phyloP scores from a whole-genome alignment of 768 basidiomycete genomes.

The Boletus tomentosulus region DNA sequence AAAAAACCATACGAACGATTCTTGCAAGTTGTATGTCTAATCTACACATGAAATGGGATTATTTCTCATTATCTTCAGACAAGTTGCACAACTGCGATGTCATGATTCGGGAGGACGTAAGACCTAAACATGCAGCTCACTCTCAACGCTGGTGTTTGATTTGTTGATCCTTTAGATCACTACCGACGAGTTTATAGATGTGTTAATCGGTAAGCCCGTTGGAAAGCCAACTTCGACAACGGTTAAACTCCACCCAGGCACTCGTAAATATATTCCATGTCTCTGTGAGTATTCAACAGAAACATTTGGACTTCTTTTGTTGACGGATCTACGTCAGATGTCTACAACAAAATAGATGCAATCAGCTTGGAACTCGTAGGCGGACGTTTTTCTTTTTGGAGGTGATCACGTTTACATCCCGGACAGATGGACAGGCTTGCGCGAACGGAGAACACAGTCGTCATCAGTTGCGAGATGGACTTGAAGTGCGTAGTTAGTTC shows the following conservation, averaged over 20 bases:
- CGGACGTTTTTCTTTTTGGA: not conserved
- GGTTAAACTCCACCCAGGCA: conserved; percentile 46
- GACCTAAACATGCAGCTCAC: conserved; percentile 4
- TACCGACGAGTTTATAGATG: conserved; percentile 96
- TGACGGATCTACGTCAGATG: conserved; percentile 47
- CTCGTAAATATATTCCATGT: conserved; percentile 92
- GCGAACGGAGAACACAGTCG: conserved; percentile 77
- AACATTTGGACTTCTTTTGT: not conserved
- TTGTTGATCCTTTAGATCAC: conserved; percentile 59
- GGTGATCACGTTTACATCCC: not conserved
- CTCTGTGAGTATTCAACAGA: conserved; percentile 53
- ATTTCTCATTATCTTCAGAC: conserved; percentile 41
- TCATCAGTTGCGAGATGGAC: conserved; percentile 94
- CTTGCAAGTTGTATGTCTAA: conserved; percentile 70
- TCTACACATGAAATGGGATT: not conserved
- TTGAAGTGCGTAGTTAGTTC: conserved; percentile 58
- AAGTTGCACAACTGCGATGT: conserved; percentile 94
- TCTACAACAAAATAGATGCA: conserved; percentile 95
- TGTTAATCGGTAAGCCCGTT: conserved; percentile 70
- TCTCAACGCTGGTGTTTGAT: conserved; percentile 3
- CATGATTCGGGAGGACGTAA: conserved; percentile 96
- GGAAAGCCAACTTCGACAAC: not conserved
- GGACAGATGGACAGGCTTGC: conserved; percentile 72
- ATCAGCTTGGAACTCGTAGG: conserved; percentile 68
- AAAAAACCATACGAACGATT: conserved; percentile 91